Evolutionary conservation across 331 rosid genomes (phyloP), one percentile per base, ranked within the genome.

Genomic region (Malus hybrid): DNA sequence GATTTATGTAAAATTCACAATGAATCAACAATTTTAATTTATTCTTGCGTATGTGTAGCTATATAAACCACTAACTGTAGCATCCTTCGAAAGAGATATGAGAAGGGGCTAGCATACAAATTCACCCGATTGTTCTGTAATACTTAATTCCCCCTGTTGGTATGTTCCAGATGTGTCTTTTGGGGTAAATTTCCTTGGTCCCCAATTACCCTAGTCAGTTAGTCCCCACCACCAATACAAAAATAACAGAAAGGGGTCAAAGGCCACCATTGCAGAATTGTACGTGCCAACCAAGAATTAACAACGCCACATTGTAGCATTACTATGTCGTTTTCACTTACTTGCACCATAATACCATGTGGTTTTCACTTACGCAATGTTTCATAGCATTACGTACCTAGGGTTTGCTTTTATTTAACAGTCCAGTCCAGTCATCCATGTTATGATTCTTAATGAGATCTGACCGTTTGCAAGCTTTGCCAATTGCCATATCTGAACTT

Each of bases 241-340:
- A 59, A 54, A 24, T 29, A 59, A 39, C 5, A 65, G 10, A 39
- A 60, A 13, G 39, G 67, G 67, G 59, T 67, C 79, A 54, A 73
- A 54, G 33, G 32, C 50, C 70, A 54, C 64, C 50, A 69, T 77
- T 62, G 60, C 71, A 56, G 42, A 50, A 39, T 27, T 20, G 77
- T 64, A 74, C 82, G 81, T 69, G 65, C 85, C 77, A 78, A 69
- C 83, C 77, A 75, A 78, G 71, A 69, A 69, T 82, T 56, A 68
- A 27, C 29, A 59, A 79, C 77, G 67, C 48, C 80, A 74, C 14
- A 10, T 42, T 42, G 48, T 74, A 32, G 73, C 48, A 55, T 54
- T 74, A 73, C 34, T 50, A 42, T 24, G 80, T 82, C 80, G 69
- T 70, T 82, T 82, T 82, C 77, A n/a, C 33, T 57, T 31, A 24